Evolutionary conservation across 2,329 filamentous ascomycete genomes (phyloP).

Genomic region (Penicillium sp.): DNA sequence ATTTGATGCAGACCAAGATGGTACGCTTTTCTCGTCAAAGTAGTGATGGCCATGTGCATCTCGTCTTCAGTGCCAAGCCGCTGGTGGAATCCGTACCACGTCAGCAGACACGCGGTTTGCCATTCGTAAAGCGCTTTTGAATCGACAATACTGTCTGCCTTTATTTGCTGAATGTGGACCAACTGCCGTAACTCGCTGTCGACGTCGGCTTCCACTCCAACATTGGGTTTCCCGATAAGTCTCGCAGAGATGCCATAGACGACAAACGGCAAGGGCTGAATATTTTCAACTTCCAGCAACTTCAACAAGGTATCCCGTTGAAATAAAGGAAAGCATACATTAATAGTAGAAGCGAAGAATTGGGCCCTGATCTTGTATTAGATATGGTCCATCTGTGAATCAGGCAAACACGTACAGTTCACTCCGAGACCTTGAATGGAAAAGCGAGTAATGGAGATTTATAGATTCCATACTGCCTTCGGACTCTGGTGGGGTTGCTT

Average conservation of each 20-base stretch:
- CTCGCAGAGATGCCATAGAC: not conserved
- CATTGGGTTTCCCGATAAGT: not conserved
- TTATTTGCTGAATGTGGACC: not conserved
- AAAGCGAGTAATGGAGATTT: not conserved
- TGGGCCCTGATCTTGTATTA: not conserved
- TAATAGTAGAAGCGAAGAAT: not conserved
- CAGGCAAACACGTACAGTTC: not conserved
- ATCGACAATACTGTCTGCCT: not conserved
- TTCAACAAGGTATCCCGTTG: not conserved
- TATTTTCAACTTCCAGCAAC: not conserved
- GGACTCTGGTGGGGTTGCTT: not conserved
- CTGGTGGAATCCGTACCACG: not conserved
- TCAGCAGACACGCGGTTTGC: not conserved
- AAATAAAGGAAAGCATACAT: not conserved
- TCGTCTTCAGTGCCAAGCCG: not conserved
- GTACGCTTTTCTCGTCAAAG: not conserved
- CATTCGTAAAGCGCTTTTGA: not conserved
- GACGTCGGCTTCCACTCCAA: not conserved
- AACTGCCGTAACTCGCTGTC: not conserved
- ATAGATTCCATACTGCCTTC: not conserved
- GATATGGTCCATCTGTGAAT: not conserved
- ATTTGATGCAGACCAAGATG: conserved; percentile 1
- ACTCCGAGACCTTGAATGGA: not conserved
- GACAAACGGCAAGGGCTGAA: not conserved
- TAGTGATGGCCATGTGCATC: not conserved